A percentile compares a stretch with the other conserved stretches of the same genome.
These are phyloP conservation scores for Arabidopsis thaliana DNA, from an alignment of 345 rosid genomes.

Conservation along the genomic window DNA sequence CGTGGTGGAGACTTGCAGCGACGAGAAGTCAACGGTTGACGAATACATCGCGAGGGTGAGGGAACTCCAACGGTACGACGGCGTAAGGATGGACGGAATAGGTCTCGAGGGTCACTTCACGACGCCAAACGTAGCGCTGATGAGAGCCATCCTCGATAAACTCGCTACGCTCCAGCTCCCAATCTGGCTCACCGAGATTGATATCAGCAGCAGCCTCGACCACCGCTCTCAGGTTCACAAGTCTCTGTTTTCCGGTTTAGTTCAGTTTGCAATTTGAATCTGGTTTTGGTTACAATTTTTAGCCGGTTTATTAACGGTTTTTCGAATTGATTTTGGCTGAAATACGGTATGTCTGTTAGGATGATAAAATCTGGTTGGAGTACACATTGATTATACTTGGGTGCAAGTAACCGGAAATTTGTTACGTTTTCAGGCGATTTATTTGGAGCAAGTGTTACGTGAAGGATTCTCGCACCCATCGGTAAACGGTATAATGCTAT, in stretches of 20 bases:
- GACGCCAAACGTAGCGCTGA: conserved; percentile 65
- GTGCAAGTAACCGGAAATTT: neutral
- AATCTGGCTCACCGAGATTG: conserved; percentile 89
- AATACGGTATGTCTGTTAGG: too few relatives aligned
- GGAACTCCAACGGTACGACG: conserved; percentile 50
- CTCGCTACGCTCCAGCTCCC: conserved; percentile 73
- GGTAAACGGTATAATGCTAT: conserved; percentile 79
- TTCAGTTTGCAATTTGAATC: neutral
- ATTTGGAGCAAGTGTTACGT: conserved; percentile 73
- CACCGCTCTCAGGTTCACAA: conserved; percentile 58
- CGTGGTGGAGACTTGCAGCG: conserved; percentile 81
- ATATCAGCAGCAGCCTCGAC: conserved; percentile 57
- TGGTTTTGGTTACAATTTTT: neutral
- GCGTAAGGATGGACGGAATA: conserved; percentile 63
- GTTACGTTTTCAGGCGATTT: conserved; percentile 50
- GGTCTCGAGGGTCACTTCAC: conserved; percentile 84
- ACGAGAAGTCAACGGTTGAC: conserved; percentile 72
- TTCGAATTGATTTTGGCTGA: too few relatives aligned
- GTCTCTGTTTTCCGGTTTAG: neutral
- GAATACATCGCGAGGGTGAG: conserved; percentile 57
- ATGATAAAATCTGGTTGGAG: too few relatives aligned
- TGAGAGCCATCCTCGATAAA: conserved; percentile 77
- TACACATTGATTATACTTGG: too few relatives aligned
- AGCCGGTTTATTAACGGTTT: neutral
- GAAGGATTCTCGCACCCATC: conserved; percentile 93